Percentiles rank a stretch among this genome's conserved stretches.
Conservation (phyloP, 2,329 filamentous ascomycete species). For the Furcasterigmium sp. region DNA sequence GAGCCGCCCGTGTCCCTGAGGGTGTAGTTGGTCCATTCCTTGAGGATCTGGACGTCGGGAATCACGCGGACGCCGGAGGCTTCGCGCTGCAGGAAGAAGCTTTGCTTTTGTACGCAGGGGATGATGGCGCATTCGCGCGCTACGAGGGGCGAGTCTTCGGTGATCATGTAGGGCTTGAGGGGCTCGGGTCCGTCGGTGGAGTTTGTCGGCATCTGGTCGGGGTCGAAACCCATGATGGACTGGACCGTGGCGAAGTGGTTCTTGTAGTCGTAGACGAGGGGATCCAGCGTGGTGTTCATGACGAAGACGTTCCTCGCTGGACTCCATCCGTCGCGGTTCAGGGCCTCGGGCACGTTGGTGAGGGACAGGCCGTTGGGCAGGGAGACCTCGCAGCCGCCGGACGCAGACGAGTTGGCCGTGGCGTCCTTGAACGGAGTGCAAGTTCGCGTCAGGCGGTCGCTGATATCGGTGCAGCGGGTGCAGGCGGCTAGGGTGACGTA, state of each 20-base stretch:
- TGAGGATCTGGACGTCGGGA: not conserved
- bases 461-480: slow-evolving; percentile 6
- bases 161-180: not conserved
- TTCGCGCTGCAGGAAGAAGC: not conserved
- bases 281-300: slow-evolving; percentile 2
- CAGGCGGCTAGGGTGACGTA: slow-evolving; percentile 2
- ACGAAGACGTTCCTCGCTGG: not conserved
- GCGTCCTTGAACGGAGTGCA: not conserved
- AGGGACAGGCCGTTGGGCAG: slow-evolving; percentile 4
- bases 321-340: not conserved
- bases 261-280: slow-evolving; percentile 4
- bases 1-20: too few species aligned
- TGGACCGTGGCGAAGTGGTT: slow-evolving; percentile 4
- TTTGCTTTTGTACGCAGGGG: slow-evolving; percentile 3
- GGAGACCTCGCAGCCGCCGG: slow-evolving; percentile 3
- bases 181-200: not conserved
- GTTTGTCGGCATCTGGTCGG: too few species aligned
- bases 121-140: slow-evolving; percentile 4
- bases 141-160: not conserved
- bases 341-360: not conserved
- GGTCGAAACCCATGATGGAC: slow-evolving; percentile 2
- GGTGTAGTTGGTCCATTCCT: too few species aligned
- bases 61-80: not conserved
- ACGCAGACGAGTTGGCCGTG: not conserved
- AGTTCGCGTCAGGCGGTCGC: not conserved